Percentiles rank a stretch among this genome's conserved stretches.
Conservation (phyloP, 2,329 filamentous ascomycete species). For the Pseudogymnoascus sp. region DNA sequence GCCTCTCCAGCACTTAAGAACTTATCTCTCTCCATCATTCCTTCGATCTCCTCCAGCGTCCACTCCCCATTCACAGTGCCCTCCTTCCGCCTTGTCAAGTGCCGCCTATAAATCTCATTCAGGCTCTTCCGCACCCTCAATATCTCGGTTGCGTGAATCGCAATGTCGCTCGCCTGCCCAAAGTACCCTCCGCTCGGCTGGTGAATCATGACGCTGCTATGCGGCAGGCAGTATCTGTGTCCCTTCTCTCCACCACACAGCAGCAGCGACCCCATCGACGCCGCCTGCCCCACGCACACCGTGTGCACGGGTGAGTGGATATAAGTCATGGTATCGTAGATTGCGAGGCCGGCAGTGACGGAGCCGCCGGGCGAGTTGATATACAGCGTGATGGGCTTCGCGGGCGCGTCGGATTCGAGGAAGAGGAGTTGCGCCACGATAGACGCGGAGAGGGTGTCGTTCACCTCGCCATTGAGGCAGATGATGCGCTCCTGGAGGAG, state of each 20-base stretch:
- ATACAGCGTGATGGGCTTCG: constrained; percentile 94
- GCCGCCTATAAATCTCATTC: constrained; percentile 81
- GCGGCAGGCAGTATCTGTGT: constrained; percentile 82
- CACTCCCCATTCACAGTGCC: constrained; percentile 59
- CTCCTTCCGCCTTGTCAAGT: constrained; percentile 61
- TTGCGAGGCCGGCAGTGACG: constrained; percentile 78
- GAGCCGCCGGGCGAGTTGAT: constrained; percentile 95
- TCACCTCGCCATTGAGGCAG: constrained; percentile 84
- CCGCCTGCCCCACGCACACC: constrained; percentile 89
- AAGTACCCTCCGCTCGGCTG: constrained; percentile 73
- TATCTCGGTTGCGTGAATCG: constrained; percentile 97
- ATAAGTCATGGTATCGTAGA: constrained; percentile 99
- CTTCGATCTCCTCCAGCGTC: constrained; percentile 75
- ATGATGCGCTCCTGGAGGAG: constrained; percentile 87
- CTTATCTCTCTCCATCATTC: constrained; percentile 93
- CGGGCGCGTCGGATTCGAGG: constrained; percentile 92
- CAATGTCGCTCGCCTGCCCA: constrained; percentile 68
- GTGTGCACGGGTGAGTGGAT: constrained; percentile 89
- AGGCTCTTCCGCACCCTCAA: constrained; percentile 75
- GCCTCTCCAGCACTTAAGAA: constrained; percentile 88
- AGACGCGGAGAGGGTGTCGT: constrained; percentile 83
- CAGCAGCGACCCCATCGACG: constrained; percentile 87
- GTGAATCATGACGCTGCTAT: constrained; percentile 94
- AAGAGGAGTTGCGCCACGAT: constrained; percentile 94
- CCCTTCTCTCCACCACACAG: constrained; percentile 79